A percentile compares a stretch with the other conserved stretches of the same genome.
Conservation (phyloP, 2,329 filamentous ascomycete genomes). For the Trichophyton simii region DNA sequence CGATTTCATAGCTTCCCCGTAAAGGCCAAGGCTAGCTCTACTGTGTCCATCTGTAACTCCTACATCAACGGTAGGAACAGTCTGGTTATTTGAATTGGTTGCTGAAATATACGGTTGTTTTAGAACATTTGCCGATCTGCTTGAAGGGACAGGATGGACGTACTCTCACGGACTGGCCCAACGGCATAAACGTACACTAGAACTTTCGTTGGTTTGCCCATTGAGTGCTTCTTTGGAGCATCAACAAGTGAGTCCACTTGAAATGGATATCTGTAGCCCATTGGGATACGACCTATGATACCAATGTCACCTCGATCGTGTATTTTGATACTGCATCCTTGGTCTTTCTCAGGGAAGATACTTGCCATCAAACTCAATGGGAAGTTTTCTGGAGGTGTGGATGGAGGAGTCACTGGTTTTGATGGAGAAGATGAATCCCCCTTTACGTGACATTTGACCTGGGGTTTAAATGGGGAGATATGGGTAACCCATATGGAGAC, state of each 20-base stretch:
- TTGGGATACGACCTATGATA: constrained; percentile 30
- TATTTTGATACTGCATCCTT: constrained; percentile 35
- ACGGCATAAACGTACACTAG: constrained; percentile 41
- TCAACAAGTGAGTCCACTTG: constrained; percentile 38
- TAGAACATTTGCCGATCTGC: not conserved
- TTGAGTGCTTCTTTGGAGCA: constrained; percentile 21
- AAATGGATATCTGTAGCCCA: constrained; percentile 25
- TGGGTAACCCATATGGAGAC: constrained; percentile 42
- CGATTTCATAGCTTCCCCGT: constrained; percentile 29
- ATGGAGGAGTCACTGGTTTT: not conserved
- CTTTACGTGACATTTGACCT: constrained; percentile 16
- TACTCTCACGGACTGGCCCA: constrained; percentile 36
- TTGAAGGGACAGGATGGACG: not conserved
- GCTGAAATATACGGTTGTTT: not conserved
- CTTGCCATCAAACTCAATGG: constrained; percentile 29
- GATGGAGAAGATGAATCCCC: constrained; percentile 22
- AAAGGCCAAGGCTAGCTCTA: constrained; percentile 36
- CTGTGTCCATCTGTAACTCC: constrained; percentile 39
- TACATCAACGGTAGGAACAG: constrained; percentile 31
- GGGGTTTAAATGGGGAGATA: constrained; percentile 22
- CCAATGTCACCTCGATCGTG: constrained; percentile 34
- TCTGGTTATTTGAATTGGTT: not conserved
- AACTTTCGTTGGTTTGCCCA: constrained; percentile 32
- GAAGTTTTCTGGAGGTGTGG: not conserved
- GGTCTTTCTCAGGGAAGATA: constrained; percentile 42